Evolutionary conservation across 768 basidiomycete genomes (phyloP).

Genomic region (Fomitopsis serialis): DNA sequence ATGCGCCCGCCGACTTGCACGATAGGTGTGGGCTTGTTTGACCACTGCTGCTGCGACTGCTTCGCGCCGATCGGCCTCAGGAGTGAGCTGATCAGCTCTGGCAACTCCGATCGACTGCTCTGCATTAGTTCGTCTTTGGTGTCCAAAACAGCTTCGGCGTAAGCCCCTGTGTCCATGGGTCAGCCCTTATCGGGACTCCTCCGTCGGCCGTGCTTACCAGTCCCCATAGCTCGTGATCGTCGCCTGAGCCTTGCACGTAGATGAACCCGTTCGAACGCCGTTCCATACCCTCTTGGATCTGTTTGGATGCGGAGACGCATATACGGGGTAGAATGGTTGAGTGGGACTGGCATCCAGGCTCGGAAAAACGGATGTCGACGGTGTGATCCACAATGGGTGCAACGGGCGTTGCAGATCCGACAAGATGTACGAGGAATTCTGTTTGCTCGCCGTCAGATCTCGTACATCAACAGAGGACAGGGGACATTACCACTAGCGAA

Average conservation of each 20-base stretch:
- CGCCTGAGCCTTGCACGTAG: slow-evolving; percentile 92
- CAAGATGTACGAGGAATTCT: slow-evolving; percentile 72
- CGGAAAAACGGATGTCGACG: slow-evolving; percentile 52
- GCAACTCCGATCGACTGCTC: slow-evolving; percentile 43
- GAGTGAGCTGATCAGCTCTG: slow-evolving; percentile 32
- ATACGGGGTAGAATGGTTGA: slow-evolving; percentile 62
- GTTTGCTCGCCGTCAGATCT: too few relatives aligned
- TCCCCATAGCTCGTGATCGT: slow-evolving; percentile 91
- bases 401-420: slow-evolving; percentile 60
- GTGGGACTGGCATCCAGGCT: slow-evolving; percentile 21
- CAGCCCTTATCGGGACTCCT: too few relatives aligned
- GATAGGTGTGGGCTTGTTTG: slow-evolving; percentile 25
- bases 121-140: slow-evolving; percentile 39
- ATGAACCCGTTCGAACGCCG: slow-evolving; percentile 64
- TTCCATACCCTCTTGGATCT: slow-evolving; percentile 53
- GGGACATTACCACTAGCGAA: slow-evolving; percentile 48
- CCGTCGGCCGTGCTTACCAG: slow-evolving; percentile 37
- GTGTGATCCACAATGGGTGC: slow-evolving; percentile 86
- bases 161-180: slow-evolving; percentile 50
- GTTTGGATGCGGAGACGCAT: slow-evolving; percentile 83
- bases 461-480: too few relatives aligned
- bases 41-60: slow-evolving; percentile 8
- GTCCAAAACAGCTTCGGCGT: slow-evolving; percentile 72
- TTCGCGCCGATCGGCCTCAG: slow-evolving; percentile 6
- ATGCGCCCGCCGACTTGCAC: slow-evolving; percentile 35